These are phyloP conservation scores for Centrapalus pauciflorus DNA, from an alignment of 129 eudicot species.

Conservation along the genomic window DNA sequence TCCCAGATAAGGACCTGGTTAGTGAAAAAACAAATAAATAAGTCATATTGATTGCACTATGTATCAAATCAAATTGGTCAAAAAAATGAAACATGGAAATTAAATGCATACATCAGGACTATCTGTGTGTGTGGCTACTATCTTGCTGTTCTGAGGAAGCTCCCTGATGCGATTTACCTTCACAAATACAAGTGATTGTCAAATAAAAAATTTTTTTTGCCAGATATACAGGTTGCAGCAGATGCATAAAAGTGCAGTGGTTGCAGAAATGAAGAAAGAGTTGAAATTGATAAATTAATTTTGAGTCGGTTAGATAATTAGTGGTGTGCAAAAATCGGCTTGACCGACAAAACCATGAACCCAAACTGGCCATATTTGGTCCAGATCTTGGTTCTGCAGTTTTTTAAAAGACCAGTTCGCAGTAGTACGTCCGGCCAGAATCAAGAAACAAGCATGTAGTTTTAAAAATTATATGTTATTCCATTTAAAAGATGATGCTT, in stretches of 20 bases:
- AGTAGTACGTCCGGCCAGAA: too few relatives aligned
- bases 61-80: not conserved
- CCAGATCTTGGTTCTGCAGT: too few relatives aligned
- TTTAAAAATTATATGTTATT: too few relatives aligned
- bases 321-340: too few relatives aligned
- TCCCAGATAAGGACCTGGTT: conserved; percentile 91
- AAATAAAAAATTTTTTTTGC: not conserved
- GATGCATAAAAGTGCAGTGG: not conserved
- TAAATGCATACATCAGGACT: conserved; percentile 79
- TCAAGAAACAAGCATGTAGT: too few relatives aligned
- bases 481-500: too few relatives aligned
- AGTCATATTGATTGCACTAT: not conserved
- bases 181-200: conserved; percentile 1
- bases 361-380: too few relatives aligned
- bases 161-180: conserved; percentile 99
- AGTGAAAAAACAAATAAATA: not conserved
- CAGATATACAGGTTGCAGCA: not conserved
- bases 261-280: not conserved
- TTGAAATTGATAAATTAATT: not conserved
- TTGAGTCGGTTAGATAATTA: not conserved
- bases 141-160: conserved; percentile 89
- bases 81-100: not conserved
- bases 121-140: conserved; percentile 97
- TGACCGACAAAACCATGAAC: too few relatives aligned
- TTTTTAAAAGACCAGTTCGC: too few relatives aligned